phyloP scores from a whole-genome alignment of 202 grass and related monocot species.

The Tripidium arundinaceum region DNA sequence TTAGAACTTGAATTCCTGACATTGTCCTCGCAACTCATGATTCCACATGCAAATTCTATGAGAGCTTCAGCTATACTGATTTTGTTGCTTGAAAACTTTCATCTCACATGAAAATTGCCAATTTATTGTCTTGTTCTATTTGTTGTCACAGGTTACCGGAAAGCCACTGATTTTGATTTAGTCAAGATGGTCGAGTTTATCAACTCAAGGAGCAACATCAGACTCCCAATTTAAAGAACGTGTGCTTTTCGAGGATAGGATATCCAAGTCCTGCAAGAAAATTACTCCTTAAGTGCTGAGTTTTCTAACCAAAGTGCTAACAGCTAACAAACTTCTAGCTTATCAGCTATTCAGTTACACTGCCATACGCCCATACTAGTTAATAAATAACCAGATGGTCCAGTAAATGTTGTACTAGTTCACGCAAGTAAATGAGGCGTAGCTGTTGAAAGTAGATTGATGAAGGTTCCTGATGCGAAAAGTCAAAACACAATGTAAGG shows the following conservation, averaged over 20 bases:
- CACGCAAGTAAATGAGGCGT: background rate
- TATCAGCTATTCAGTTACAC: background rate
- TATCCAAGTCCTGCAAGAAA: constrained; percentile 7
- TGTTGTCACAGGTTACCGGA: constrained; percentile 75
- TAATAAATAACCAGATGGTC: constrained; percentile 22
- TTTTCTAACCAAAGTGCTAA: constrained; percentile 33
- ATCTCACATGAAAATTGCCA: background rate
- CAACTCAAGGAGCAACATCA: constrained; percentile 8
- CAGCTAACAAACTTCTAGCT: constrained; percentile 33
- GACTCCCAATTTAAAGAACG: constrained; percentile 16
- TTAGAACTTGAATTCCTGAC: background rate
- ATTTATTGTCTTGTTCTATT: constrained; percentile 23
- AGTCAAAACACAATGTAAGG: background rate
- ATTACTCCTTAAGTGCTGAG: constrained; percentile 7
- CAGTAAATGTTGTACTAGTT: background rate
- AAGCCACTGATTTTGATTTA: constrained; percentile 71
- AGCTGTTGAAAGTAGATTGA: background rate
- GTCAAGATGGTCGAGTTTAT: constrained; percentile 13
- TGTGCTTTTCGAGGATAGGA: constrained; percentile 17
- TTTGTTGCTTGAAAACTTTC: background rate
- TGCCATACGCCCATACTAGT: constrained; percentile 18
- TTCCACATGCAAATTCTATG: background rate
- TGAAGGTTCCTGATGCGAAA: background rate
- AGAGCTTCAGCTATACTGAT: background rate
- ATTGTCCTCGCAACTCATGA: background rate